Base-by-base conservation (phyloP, 495 filamentous ascomycete genomes). In the Aspergillus hancockii region DNA sequence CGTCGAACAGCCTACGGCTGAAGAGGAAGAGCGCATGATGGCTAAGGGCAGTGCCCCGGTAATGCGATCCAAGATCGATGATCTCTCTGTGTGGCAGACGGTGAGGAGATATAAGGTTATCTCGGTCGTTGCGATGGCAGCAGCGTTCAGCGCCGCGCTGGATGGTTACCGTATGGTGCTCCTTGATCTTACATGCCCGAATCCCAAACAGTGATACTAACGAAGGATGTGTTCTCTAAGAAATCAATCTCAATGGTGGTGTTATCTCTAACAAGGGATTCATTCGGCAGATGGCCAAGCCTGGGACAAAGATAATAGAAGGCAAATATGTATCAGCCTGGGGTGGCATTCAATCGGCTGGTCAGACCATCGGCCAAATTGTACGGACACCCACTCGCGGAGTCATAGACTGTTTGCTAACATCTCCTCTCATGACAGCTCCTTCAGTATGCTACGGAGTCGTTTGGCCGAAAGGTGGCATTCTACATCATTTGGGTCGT, bases 251-350 rank as follows among this genome's bases (percentile, higher is more conserved):
- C 1, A 77, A 77, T 49, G 73, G 70, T 5, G 73, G 75, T 13
- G 64, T 77, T n/a, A 63, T 76, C 1, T 67, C 73, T 7, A 77
- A 77, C 41, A 70, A 72, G 45, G 75, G 75, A 0, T 77, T 77
- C 52, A 75, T 77, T 38, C 62, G 47, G 13, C 75, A 76, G 32
- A 64, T 77, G 54, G 58, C 69, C 0, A 52, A 36, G 16, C 63
- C 70, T 0, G 73, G 66, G 1, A 75, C 69, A 3, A 64, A 45
- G 0, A 71, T 75, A 43, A 74, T 77, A 34, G 47, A 38, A 1
- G 66, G 68, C 0, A 71, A 71, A 63, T 75, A 76, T 51, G 61
- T 76, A 45, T 73, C 73, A 0, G 75, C 73, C 0, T 77, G 75
- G 75, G 68, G 73, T 22, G 73, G 73, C 8, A 75, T 77, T 21